Percentiles rank a stretch among this genome's conserved stretches.
Evolutionary conservation across 108 stramenopile genomes (phyloP).

Genomic region (Cafeteria roenbergensis): DNA sequence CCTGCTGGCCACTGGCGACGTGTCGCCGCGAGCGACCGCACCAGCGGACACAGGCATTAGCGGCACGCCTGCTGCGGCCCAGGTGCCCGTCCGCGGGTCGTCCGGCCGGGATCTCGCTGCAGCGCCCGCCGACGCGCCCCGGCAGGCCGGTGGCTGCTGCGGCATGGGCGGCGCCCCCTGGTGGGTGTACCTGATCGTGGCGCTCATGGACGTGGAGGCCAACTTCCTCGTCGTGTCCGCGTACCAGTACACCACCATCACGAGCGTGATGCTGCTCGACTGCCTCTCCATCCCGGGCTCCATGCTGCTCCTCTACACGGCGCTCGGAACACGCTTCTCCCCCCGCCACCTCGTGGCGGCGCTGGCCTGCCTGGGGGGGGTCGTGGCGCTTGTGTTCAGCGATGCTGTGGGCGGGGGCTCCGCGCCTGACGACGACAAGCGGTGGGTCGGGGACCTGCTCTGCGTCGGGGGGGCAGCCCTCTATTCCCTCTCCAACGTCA

Average conservation of each 20-base stretch:
- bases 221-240: constrained; percentile 68
- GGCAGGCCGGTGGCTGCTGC: too few species aligned
- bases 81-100: too few species aligned
- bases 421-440: background rate
- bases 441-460: constrained; percentile 57
- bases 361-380: constrained; percentile 59
- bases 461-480: constrained; percentile 67
- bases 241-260: constrained; percentile 78
- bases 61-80: too few species aligned
- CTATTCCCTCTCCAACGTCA: constrained; percentile 66
- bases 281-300: constrained; percentile 77
- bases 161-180: too few species aligned
- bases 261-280: constrained; percentile 74
- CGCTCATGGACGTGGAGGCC: constrained; percentile 74
- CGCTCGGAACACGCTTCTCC: constrained; percentile 56
- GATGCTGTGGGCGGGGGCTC: constrained; percentile 37
- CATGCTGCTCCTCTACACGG: constrained; percentile 62
- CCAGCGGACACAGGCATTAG: too few species aligned
- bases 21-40: too few species aligned
- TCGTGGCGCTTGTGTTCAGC: constrained; percentile 55
- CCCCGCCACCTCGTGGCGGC: constrained; percentile 61
- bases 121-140: too few species aligned
- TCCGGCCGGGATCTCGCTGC: too few species aligned
- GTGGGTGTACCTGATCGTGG: constrained; percentile 49
- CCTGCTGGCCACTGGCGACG: background rate